Evolutionary conservation across 2,329 filamentous ascomycete species (phyloP), one percentile per base, ranked within the genome.

Genomic region (Pseudogymnoascus sp.): DNA sequence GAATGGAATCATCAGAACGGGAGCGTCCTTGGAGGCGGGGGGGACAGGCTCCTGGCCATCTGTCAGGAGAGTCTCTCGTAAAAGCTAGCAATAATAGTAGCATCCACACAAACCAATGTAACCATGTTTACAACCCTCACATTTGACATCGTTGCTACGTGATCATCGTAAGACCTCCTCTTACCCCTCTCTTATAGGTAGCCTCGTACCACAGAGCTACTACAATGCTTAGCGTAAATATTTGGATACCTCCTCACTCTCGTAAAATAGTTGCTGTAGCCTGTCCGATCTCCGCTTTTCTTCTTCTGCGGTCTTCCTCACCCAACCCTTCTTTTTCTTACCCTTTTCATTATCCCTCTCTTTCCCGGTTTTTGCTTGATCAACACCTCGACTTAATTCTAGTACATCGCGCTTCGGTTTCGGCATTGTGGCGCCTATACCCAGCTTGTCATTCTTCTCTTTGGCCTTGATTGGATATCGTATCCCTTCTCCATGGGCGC

Each of bases 371-470:
- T 67, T 68, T 37, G 67, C 69, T 60, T 40, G 14, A n/a, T 14
- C 38, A 38, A 40, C 18, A n/a, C 14, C 35, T 25, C 18, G 35
- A 16, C 18, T 40, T 25, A 60, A 8, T 21, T 60, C 18, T 6
- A 40, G 35, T 14, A 55, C 16, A 40, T 60, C 58, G 21, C 58
- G 21, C 49, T 69, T 69, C 62, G 72, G 67, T 63, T 73, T 74
- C 41, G 75, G 74, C 33, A 77, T 67, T 4, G 77, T 72, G 43
- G 81, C 79, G 0, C 92, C 91, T 25, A 96, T 74, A 0, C 93
- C 93, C 6, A 89, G 77, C 3, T 83, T 91, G 71, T 93, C 85
- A 45, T 87, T 82, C 75, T 96, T 96, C 62, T 82, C 78, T 55
- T 69, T 71, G 0, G 84, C 78, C 71, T 91, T 91, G 65, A 97